These are phyloP conservation scores for Chrysanthemum lavandulifolium DNA, from an alignment of 129 eudicot genomes.

Conservation along the genomic window DNA sequence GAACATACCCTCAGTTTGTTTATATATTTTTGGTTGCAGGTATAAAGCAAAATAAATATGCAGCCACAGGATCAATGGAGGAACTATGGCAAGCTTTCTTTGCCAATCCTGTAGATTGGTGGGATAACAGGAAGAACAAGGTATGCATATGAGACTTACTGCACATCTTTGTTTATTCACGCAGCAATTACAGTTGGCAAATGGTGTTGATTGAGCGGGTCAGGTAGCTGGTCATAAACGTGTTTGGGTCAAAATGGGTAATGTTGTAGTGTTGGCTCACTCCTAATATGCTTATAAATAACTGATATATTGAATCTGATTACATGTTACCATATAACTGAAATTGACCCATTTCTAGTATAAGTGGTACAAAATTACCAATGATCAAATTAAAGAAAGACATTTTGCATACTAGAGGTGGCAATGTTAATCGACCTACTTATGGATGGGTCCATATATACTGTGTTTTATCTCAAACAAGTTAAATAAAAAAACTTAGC, in stretches of 20 bases:
- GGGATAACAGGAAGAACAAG: slow-evolving; percentile 96
- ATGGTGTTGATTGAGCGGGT: slow-evolving; percentile 2
- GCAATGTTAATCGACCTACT: neutral
- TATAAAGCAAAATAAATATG: slow-evolving; percentile 42
- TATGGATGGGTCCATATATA: neutral
- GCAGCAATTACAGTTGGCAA: neutral
- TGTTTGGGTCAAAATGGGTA: neutral
- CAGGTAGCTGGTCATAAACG: neutral
- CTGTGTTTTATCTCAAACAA: neutral
- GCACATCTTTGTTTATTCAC: slow-evolving; percentile 1
- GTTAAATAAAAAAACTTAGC: neutral
- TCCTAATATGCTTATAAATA: neutral
- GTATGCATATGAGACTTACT: slow-evolving; percentile 32
- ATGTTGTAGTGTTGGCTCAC: neutral
- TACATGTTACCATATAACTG: neutral
- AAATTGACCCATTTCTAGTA: neutral
- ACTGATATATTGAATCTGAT: neutral
- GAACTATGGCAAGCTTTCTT: slow-evolving; percentile 99
- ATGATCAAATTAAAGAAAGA: neutral
- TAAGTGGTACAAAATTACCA: neutral
- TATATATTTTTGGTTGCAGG: slow-evolving; percentile 36
- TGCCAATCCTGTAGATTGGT: slow-evolving; percentile 93
- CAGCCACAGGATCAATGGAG: slow-evolving; percentile 60
- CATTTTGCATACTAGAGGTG: neutral
- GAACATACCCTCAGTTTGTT: neutral